Conservation (phyloP, 257 asterid species). For the Anisodus tanguticus region DNA sequence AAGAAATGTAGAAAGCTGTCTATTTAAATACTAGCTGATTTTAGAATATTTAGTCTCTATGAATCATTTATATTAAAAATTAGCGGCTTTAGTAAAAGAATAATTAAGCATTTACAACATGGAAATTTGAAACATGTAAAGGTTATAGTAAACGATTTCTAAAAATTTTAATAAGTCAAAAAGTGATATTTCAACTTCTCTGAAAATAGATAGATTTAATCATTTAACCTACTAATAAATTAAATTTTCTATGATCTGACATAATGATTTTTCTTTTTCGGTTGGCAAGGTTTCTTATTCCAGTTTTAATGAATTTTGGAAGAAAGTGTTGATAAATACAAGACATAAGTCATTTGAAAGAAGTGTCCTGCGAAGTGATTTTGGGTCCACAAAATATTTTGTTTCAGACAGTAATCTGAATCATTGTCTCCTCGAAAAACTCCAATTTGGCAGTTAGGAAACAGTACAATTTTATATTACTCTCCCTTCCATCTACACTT, state of each 20-base stretch:
- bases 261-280: background rate
- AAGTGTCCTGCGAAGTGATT: background rate
- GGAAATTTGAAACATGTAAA: too few relatives aligned
- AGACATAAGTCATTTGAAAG: background rate
- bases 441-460: background rate
- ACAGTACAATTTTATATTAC: background rate
- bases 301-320: background rate
- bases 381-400: background rate
- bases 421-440: background rate
- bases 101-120: too few relatives aligned
- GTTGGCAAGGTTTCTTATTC: background rate
- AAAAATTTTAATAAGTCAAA: background rate
- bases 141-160: background rate
- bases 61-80: too few relatives aligned
- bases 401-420: background rate
- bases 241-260: background rate
- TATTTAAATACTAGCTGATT: too few relatives aligned
- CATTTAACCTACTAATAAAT: background rate
- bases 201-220: background rate
- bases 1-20: too few relatives aligned
- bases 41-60: too few relatives aligned
- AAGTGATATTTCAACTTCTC: background rate
- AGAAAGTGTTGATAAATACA: background rate
- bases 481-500: too few relatives aligned
- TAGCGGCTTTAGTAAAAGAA: too few relatives aligned